A percentile compares a stretch with the other conserved stretches of the same genome.
These are phyloP conservation scores for Linum usitatissimum DNA, from an alignment of 345 rosid genomes.

Conservation along the genomic window DNA sequence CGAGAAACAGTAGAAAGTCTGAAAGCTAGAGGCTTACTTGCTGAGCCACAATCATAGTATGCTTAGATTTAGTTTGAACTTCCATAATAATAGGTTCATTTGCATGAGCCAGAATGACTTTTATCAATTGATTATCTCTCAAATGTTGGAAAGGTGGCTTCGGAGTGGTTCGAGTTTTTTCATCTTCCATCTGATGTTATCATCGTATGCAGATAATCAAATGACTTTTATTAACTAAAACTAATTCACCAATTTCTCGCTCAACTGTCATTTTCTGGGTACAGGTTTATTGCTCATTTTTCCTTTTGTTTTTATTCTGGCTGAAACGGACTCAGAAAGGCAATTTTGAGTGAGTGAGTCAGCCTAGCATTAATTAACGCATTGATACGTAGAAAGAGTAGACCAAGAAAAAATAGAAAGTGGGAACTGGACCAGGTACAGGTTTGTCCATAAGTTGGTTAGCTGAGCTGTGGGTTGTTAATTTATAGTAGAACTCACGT, in stretches of 20 bases:
- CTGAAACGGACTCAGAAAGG: not conserved
- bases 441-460: not conserved
- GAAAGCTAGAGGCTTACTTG: conserved; percentile 37
- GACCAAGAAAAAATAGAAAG: no score
- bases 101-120: no score
- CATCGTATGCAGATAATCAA: not conserved
- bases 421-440: not conserved
- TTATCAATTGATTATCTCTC: no score
- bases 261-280: no score
- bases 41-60: conserved; percentile 14
- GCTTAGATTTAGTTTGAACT: no score
- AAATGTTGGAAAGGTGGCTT: not conserved
- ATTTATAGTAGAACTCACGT: not conserved
- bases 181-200: not conserved
- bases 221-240: no score
- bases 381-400: no score
- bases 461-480: not conserved
- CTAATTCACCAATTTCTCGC: no score
- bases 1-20: conserved; percentile 53
- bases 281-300: no score
- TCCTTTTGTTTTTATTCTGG: no score
- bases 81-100: no score
- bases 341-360: not conserved
- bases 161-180: not conserved
- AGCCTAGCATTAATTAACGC: no score